A percentile compares a stretch with the other conserved stretches of the same genome.
Conservation (phyloP, 2,329 filamentous ascomycete genomes). For the Pseudopithomyces maydicus region DNA sequence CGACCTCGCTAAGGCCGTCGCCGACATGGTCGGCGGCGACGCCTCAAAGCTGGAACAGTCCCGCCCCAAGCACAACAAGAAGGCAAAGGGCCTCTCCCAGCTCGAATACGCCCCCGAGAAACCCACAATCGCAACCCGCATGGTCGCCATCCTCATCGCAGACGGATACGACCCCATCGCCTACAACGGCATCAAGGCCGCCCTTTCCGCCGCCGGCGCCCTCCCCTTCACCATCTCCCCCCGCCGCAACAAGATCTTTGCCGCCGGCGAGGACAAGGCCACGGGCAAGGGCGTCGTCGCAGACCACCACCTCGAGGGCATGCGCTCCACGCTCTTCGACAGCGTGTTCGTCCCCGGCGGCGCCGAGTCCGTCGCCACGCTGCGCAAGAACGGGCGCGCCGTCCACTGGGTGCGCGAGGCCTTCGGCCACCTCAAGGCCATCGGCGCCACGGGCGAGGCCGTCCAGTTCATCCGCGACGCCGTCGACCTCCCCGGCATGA, state of each 20-base stretch:
- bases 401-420: conserved; percentile 79
- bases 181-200: conserved; percentile 69
- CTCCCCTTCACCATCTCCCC: conserved; percentile 75
- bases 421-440: conserved; percentile 80
- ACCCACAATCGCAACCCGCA: conserved; percentile 72
- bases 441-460: conserved; percentile 76
- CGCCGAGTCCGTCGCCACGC: conserved; percentile 63
- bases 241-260: conserved; percentile 68
- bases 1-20: conserved; percentile 69
- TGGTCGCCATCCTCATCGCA: conserved; percentile 75
- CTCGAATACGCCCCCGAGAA: conserved; percentile 66
- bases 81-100: conserved; percentile 70
- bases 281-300: conserved; percentile 63
- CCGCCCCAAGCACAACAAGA: conserved; percentile 68
- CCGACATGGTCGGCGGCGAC: conserved; percentile 70
- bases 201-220: conserved; percentile 66
- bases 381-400: conserved; percentile 72
- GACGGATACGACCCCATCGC: conserved; percentile 74
- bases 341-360: conserved; percentile 79
- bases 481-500: conserved; percentile 52
- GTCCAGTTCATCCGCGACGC: conserved; percentile 65
- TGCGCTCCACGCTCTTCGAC: conserved; percentile 82
- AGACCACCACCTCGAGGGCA: conserved; percentile 79
- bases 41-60: conserved; percentile 57
- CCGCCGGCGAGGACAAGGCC: conserved; percentile 62